phyloP scores from a whole-genome alignment of 148 eudicot genomes.

The Vaccinium macrocarpon region DNA sequence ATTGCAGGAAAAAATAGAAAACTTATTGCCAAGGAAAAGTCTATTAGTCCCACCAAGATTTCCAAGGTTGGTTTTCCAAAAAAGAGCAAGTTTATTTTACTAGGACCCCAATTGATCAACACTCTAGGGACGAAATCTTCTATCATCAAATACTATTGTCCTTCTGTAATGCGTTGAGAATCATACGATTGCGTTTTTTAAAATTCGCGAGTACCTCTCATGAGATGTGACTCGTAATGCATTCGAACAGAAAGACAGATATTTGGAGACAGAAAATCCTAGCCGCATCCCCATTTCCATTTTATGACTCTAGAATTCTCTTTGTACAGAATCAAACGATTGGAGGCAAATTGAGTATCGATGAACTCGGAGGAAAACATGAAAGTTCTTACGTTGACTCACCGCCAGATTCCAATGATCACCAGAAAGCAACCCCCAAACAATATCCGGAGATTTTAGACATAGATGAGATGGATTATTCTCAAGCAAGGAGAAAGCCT shows the following conservation, averaged over 20 bases:
- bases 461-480: slow-evolving; percentile 69
- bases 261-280: not conserved
- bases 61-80: not conserved
- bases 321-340: not conserved
- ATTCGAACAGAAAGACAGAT: not conserved
- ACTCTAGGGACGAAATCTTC: not conserved
- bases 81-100: not conserved
- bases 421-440: slow-evolving; percentile 19
- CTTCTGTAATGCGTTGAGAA: not conserved
- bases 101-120: not conserved
- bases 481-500: slow-evolving; percentile 59
- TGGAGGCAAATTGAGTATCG: slow-evolving; percentile 6
- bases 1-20: slow-evolving; percentile 9
- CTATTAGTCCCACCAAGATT: not conserved
- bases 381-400: slow-evolving; percentile 16
- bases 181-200: not conserved
- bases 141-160: not conserved
- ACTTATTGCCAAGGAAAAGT: not conserved
- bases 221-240: not conserved
- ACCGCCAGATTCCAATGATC: slow-evolving; percentile 15
- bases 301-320: not conserved
- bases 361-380: slow-evolving; percentile 3
- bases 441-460: slow-evolving; percentile 31
- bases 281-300: not conserved
- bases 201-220: not conserved